Percentiles rank a stretch among this genome's conserved stretches.
These are phyloP conservation scores for Penicillium sp. DNA, from an alignment of 2,329 filamentous ascomycete genomes.

Conservation along the genomic window DNA sequence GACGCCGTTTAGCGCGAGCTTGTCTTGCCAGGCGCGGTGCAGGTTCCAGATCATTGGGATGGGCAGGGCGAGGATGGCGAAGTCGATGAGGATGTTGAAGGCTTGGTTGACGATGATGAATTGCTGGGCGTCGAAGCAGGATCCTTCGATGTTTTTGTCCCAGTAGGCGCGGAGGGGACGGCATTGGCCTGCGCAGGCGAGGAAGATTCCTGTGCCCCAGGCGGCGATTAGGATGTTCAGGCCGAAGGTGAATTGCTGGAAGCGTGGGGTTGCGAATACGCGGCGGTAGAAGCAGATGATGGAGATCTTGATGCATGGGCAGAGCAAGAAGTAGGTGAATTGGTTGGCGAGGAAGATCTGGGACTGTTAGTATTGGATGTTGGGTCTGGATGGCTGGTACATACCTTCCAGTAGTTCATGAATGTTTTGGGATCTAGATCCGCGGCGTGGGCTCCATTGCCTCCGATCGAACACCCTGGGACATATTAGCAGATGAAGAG, in stretches of 20 bases:
- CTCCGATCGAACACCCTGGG: conserved; percentile 36
- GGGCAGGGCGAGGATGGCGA: conserved; percentile 33
- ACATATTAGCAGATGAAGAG: conserved; percentile 8
- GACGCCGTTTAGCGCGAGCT: conserved; percentile 36
- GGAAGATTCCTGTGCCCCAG: conserved; percentile 34
- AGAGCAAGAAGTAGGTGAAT: conserved; percentile 38
- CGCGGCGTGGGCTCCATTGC: conserved; percentile 29
- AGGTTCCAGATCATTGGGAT: conserved; percentile 40
- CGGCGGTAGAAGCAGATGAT: conserved; percentile 40
- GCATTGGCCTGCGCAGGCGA: conserved; percentile 36
- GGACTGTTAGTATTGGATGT: background rate
- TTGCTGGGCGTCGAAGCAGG: conserved; percentile 29
- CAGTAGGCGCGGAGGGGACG: conserved; percentile 34
- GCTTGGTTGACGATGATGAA: conserved; percentile 38
- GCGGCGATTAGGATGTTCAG: conserved; percentile 31
- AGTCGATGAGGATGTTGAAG: conserved; percentile 38
- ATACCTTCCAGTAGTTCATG: conserved; percentile 35
- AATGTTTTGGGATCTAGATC: conserved; percentile 24
- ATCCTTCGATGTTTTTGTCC: conserved; percentile 28
- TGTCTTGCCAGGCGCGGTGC: conserved; percentile 37
- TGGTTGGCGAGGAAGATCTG: conserved; percentile 39
- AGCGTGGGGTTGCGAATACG: conserved; percentile 32
- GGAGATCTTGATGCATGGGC: conserved; percentile 36
- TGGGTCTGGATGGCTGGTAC: background rate
- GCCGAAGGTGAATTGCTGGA: conserved; percentile 28